Evolutionary conservation across 2,329 filamentous ascomycete species (phyloP).

Genomic region (Fusarium xyrophilum): DNA sequence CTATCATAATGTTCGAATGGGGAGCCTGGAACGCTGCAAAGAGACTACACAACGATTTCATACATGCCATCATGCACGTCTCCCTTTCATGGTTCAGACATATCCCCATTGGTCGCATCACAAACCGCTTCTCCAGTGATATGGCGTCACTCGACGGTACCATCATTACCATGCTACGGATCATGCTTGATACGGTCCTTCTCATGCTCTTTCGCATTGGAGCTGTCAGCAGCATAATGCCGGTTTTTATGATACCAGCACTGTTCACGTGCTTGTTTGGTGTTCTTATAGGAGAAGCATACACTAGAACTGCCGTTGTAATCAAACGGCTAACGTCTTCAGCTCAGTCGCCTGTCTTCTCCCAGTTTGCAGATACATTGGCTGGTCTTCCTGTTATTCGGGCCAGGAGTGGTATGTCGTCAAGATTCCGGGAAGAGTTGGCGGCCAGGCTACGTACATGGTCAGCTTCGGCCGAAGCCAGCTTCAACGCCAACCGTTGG

Average conservation of each 20-base stretch:
- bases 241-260: slow-evolving; percentile 57
- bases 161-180: slow-evolving; percentile 55
- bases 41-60: slow-evolving; percentile 59
- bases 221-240: slow-evolving; percentile 59
- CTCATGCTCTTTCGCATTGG: slow-evolving; percentile 55
- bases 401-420: slow-evolving; percentile 56
- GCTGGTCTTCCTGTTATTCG: slow-evolving; percentile 60
- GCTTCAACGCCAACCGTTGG: slow-evolving; percentile 65
- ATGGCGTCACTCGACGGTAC: slow-evolving; percentile 62
- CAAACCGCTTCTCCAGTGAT: slow-evolving; percentile 64
- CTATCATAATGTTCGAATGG: slow-evolving; percentile 58
- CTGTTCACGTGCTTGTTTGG: slow-evolving; percentile 55
- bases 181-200: slow-evolving; percentile 51
- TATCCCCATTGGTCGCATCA: slow-evolving; percentile 59
- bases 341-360: slow-evolving; percentile 61
- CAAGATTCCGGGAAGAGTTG: slow-evolving; percentile 56
- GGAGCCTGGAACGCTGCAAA: slow-evolving; percentile 64
- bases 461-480: slow-evolving; percentile 56
- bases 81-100: slow-evolving; percentile 65
- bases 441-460: slow-evolving; percentile 58
- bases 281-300: slow-evolving; percentile 57
- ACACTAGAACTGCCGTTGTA: slow-evolving; percentile 57
- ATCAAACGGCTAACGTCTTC: slow-evolving; percentile 56
- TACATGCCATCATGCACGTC: slow-evolving; percentile 59
- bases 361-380: slow-evolving; percentile 62